phyloP scores from a whole-genome alignment of 1,284 basidiomycete species.

The Farysia itapuensis region DNA sequence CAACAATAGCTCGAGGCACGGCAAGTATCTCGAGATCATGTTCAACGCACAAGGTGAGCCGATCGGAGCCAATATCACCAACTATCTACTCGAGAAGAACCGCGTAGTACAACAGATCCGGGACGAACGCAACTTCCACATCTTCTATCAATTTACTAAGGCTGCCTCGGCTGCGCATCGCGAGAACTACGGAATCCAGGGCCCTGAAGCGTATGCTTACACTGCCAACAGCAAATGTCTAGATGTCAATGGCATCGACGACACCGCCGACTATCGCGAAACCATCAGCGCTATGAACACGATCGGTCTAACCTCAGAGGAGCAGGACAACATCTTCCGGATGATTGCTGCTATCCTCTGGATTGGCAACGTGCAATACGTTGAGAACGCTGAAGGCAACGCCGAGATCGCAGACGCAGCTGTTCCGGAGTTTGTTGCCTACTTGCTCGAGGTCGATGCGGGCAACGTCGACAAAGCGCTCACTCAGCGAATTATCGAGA shows the following conservation, averaged over 20 bases:
- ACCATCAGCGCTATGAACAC: conserved; percentile 93
- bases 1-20: conserved; percentile 98
- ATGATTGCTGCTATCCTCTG: conserved; percentile 91
- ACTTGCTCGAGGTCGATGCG: conserved; percentile 85
- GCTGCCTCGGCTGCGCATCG: conserved; percentile 84
- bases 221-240: conserved; percentile 89
- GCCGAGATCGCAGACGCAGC: conserved; percentile 77
- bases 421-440: conserved; percentile 93
- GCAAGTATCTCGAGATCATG: conserved; percentile 99
- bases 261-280: conserved; percentile 80
- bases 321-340: conserved; percentile 90
- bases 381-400: conserved; percentile 86
- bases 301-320: conserved; percentile 79
- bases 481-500: conserved; percentile 86
- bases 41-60: conserved; percentile 91
- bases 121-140: conserved; percentile 96
- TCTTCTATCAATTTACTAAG: conserved; percentile 99
- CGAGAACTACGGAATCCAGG: conserved; percentile 93
- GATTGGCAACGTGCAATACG: conserved; percentile 81
- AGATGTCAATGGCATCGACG: conserved; percentile 87
- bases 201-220: conserved; percentile 92
- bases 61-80: conserved; percentile 96
- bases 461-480: conserved; percentile 81
- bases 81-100: conserved; percentile 95
- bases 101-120: conserved; percentile 94